Evolutionary conservation across 2,329 filamentous ascomycete genomes (phyloP).

Genomic region (Byssoonygena ceratinophila): DNA sequence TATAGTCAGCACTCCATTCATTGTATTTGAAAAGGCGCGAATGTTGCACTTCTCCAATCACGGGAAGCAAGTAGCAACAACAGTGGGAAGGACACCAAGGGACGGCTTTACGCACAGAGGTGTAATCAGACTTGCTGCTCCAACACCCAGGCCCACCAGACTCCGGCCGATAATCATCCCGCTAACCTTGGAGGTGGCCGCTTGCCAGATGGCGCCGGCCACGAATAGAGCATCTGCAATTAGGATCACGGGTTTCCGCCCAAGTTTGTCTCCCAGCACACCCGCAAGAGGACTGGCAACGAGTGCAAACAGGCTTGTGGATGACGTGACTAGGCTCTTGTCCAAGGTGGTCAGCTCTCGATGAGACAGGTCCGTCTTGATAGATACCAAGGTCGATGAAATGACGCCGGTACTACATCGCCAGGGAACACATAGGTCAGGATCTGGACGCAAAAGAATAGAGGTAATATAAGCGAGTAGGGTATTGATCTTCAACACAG

Average conservation of each 20-base stretch:
- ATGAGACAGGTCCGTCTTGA: conserved; percentile 44
- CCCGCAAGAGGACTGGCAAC: conserved; percentile 47
- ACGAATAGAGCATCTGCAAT: conserved; percentile 38
- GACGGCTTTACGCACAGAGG: conserved; percentile 50
- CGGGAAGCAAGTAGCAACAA: too few relatives aligned
- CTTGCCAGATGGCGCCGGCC: conserved; percentile 37
- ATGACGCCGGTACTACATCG: conserved; percentile 48
- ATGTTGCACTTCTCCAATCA: too few relatives aligned
- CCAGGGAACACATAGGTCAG: conserved; percentile 8
- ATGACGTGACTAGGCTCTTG: conserved; percentile 49
- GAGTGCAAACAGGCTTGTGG: conserved; percentile 48
- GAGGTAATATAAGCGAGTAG: background rate
- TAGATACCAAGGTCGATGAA: conserved; percentile 49
- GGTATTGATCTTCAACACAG: background rate
- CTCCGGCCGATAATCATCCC: conserved; percentile 39
- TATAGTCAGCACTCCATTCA: background rate
- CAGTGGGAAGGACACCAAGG: background rate
- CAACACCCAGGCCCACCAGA: conserved; percentile 40
- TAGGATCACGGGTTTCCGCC: conserved; percentile 40
- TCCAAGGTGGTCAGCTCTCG: conserved; percentile 44
- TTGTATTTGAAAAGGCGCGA: too few relatives aligned
- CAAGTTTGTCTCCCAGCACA: conserved; percentile 41
- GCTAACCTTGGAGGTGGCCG: conserved; percentile 32
- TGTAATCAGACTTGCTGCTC: conserved; percentile 59
- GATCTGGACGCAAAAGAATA: conserved; percentile 2